These are phyloP conservation scores for Vigna mungo DNA, from an alignment of 306 rosid genomes.

Conservation along the genomic window DNA sequence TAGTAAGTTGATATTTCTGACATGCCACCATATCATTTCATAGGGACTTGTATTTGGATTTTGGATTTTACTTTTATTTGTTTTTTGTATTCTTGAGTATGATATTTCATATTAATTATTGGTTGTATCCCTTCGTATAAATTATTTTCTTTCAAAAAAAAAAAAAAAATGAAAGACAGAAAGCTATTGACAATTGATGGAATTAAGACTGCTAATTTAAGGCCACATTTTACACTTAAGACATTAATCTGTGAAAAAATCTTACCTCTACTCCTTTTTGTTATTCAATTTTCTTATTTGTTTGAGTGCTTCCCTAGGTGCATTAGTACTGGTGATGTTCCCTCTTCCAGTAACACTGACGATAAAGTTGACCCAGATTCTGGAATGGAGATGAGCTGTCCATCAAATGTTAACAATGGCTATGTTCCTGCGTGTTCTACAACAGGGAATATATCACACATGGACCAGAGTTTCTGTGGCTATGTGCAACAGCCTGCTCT, in stretches of 20 bases:
- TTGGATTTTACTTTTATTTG: constrained; percentile 1
- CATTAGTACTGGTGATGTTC: constrained; percentile 45
- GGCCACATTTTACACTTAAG: not conserved
- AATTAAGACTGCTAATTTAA: not conserved
- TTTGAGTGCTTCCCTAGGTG: constrained; percentile 43
- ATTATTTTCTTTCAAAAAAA: not conserved
- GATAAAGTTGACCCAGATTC: constrained; percentile 50
- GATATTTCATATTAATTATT: constrained; percentile 1
- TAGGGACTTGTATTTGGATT: constrained; percentile 6
- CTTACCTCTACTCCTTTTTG: not conserved
- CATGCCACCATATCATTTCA: constrained; percentile 4
- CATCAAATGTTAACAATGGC: constrained; percentile 57
- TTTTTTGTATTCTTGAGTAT: not conserved
- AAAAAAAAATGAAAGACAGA: not conserved
- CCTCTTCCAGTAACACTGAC: constrained; percentile 54
- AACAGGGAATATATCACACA: constrained; percentile 51
- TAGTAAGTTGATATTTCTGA: constrained; percentile 3
- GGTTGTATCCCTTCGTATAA: not conserved
- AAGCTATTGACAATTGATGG: constrained; percentile 13
- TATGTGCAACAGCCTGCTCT: constrained; percentile 57
- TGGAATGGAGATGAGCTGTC: constrained; percentile 71
- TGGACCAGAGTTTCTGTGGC: constrained; percentile 56
- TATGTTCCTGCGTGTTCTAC: constrained; percentile 53
- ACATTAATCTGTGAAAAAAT: not conserved
- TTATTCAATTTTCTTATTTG: constrained; percentile 5